Conservation (phyloP, 768 basidiomycete species). For the Tulasnella sp. region DNA sequence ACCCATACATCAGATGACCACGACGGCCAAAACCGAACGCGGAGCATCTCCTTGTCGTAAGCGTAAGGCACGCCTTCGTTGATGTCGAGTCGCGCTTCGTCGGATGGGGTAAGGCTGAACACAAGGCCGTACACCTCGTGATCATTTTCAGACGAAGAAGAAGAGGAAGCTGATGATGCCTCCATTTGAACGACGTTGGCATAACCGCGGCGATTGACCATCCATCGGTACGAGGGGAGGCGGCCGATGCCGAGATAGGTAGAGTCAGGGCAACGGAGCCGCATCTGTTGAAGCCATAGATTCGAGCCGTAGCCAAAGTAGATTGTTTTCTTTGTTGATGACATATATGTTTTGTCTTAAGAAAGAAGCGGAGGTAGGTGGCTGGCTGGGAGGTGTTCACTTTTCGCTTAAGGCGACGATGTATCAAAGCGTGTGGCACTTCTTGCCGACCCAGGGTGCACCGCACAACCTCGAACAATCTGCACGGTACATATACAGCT, state of each 20-base stretch:
- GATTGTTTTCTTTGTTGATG: neutral
- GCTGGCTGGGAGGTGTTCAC: too few species aligned
- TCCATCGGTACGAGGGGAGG: constrained; percentile 1
- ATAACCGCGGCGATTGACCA: neutral
- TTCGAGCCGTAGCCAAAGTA: constrained; percentile 12
- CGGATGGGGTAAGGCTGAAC: neutral
- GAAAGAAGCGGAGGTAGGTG: too few species aligned
- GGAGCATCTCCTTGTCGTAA: neutral
- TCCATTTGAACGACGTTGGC: neutral
- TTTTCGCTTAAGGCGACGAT: too few species aligned
- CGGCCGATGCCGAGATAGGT: neutral
- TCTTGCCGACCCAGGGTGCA: too few species aligned
- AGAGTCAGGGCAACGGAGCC: neutral
- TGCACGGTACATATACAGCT: too few species aligned
- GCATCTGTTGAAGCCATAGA: constrained; percentile 7
- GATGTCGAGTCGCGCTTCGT: constrained; percentile 7
- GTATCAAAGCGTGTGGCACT: too few species aligned
- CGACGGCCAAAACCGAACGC: neutral
- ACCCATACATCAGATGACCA: neutral
- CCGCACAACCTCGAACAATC: too few species aligned
- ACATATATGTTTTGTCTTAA: too few species aligned
- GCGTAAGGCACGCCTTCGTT: constrained; percentile 4
- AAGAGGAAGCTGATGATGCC: neutral
- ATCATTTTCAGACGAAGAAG: neutral
- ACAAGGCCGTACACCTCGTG: constrained; percentile 6